These are phyloP conservation scores for Deakozyma indianensis DNA, from an alignment of 805 yeast species.

Conservation along the genomic window DNA sequence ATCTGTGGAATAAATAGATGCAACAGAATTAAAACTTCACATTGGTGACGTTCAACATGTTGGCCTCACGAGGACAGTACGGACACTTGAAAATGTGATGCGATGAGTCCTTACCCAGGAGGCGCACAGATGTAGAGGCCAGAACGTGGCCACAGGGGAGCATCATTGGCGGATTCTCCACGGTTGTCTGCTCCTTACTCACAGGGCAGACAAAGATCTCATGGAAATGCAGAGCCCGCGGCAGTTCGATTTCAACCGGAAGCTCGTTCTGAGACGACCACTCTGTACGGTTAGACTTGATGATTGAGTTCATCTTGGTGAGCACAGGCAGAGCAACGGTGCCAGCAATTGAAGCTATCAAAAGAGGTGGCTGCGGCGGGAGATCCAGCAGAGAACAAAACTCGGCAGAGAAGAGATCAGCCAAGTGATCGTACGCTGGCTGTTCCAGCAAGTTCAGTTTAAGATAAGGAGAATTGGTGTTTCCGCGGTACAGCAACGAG, in stretches of 20 bases:
- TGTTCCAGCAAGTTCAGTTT: constrained; percentile 4
- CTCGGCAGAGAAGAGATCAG: constrained; percentile 29
- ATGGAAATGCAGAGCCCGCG: constrained; percentile 39
- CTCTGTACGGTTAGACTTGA: constrained; percentile 26
- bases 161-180: constrained; percentile 44
- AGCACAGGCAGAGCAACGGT: constrained; percentile 38
- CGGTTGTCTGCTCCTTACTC: constrained; percentile 48
- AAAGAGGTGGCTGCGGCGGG: constrained; percentile 39
- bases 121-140: constrained; percentile 37
- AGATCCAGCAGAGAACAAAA: constrained; percentile 36
- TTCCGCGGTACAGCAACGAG: constrained; percentile 18
- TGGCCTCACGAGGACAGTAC: constrained; percentile 36
- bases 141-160: constrained; percentile 53
- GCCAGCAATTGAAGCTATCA: constrained; percentile 36
- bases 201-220: constrained; percentile 63
- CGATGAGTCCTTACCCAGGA: constrained; percentile 27
- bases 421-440: constrained; percentile 19
- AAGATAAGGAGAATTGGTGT: neutral
- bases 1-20: no score
- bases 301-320: constrained; percentile 32
- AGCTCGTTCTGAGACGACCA: constrained; percentile 48
- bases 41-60: neutral
- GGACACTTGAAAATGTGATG: constrained; percentile 51
- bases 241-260: constrained; percentile 47
- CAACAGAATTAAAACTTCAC: neutral